These are phyloP conservation scores for Curvularia verruculosa DNA, from an alignment of 2,329 filamentous ascomycete species.

Conservation along the genomic window DNA sequence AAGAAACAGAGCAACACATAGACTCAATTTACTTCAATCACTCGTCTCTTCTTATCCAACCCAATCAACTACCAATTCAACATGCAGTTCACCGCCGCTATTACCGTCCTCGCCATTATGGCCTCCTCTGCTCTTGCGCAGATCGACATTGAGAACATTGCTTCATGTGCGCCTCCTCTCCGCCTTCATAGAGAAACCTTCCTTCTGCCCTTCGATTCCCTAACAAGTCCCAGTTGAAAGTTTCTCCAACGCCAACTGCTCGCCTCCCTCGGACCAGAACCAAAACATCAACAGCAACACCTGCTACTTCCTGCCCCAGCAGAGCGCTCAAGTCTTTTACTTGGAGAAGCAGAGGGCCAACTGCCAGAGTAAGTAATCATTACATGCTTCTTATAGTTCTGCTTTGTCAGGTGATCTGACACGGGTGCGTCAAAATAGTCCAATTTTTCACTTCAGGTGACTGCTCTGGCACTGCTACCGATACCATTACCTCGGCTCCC, in stretches of 20 bases:
- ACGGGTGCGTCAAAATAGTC: constrained; percentile 5
- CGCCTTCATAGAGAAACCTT: not conserved
- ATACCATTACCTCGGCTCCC: constrained; percentile 5
- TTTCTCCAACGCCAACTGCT: constrained; percentile 4
- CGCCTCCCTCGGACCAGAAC: not conserved
- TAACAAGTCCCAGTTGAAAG: constrained; percentile 3
- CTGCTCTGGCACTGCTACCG: constrained; percentile 1
- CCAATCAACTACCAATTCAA: not conserved
- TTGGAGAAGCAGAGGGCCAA: constrained; percentile 12
- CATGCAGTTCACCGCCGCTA: constrained; percentile 12
- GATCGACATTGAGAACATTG: constrained; percentile 8
- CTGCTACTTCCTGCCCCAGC: constrained; percentile 5
- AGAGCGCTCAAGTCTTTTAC: constrained; percentile 8
- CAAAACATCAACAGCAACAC: constrained; percentile 14
- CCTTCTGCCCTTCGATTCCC: not conserved
- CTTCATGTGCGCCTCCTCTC: constrained; percentile 4
- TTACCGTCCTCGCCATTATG: constrained; percentile 11
- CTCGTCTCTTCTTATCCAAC: not conserved
- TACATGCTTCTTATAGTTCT: not conserved
- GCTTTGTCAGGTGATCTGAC: not conserved
- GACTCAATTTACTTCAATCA: not conserved
- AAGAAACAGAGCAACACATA: not conserved
- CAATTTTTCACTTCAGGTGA: constrained; percentile 2
- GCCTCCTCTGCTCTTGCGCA: constrained; percentile 9
- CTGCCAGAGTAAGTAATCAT: constrained; percentile 5